Percentiles rank a stretch among this genome's conserved stretches.
These are phyloP conservation scores for Aphanomyces stellatus DNA, from an alignment of 352 stramenopile species.

Conservation along the genomic window DNA sequence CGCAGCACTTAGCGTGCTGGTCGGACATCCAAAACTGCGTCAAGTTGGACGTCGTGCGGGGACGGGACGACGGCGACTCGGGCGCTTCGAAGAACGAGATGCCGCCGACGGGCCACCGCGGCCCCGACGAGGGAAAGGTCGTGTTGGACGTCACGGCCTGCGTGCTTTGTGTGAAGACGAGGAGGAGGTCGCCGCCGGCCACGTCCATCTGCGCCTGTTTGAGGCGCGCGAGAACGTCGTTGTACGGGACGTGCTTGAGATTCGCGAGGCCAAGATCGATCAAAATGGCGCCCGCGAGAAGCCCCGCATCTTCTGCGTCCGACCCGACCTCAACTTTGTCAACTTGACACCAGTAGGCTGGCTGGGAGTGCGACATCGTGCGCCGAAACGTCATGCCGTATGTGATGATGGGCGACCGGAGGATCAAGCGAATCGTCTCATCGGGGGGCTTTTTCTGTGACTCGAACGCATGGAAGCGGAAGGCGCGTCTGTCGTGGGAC, in stretches of 20 bases:
- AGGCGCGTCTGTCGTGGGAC: background rate
- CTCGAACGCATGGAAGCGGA: conserved; percentile 1
- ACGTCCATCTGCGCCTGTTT: conserved; percentile 9
- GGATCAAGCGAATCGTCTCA: background rate
- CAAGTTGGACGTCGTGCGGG: conserved; percentile 23
- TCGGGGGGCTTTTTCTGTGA: background rate
- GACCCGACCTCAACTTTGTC: conserved; percentile 53
- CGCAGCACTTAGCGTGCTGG: conserved; percentile 70
- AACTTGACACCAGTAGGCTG: conserved; percentile 23
- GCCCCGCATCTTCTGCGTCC: conserved; percentile 35
- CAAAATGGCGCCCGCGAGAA: conserved; percentile 47
- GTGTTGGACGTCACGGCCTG: conserved; percentile 1
- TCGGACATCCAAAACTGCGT: conserved; percentile 89
- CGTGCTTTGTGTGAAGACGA: conserved; percentile 60
- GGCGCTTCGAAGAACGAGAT: background rate
- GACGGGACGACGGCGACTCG: background rate
- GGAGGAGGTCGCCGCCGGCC: conserved; percentile 20
- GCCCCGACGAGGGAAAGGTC: conserved; percentile 24
- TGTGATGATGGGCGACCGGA: background rate
- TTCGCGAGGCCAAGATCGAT: conserved; percentile 46
- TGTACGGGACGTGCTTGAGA: conserved; percentile 38
- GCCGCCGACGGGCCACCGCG: background rate
- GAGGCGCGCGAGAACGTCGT: conserved; percentile 41
- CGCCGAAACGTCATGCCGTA: conserved; percentile 11
- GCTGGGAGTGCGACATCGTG: background rate